These are phyloP conservation scores for Amanita brunnescens DNA, from an alignment of 768 basidiomycete species.

Conservation along the genomic window DNA sequence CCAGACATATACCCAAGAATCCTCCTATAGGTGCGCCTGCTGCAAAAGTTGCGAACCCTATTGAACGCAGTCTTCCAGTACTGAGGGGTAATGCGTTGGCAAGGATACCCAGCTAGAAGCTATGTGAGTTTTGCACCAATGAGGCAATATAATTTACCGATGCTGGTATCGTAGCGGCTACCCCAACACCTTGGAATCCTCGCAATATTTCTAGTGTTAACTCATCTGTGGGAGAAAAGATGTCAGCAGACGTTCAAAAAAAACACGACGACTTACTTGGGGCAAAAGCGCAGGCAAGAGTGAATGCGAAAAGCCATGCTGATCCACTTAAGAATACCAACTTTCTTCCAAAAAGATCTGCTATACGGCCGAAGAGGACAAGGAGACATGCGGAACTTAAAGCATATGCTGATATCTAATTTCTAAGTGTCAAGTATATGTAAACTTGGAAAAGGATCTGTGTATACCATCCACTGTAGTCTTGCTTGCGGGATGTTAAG, in stretches of 20 bases:
- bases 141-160: constrained; percentile 31
- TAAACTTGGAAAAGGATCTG: constrained; percentile 8
- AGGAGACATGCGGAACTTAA: constrained; percentile 71
- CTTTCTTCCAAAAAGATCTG: constrained; percentile 74
- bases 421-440: neutral
- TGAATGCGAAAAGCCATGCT: constrained; percentile 41
- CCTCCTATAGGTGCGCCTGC: constrained; percentile 82
- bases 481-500: constrained; percentile 40
- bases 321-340: constrained; percentile 57
- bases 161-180: constrained; percentile 68
- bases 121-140: neutral
- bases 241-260: neutral
- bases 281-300: constrained; percentile 58
- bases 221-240: constrained; percentile 29
- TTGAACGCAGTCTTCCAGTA: constrained; percentile 50
- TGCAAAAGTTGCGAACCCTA: constrained; percentile 78
- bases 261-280: constrained; percentile 25
- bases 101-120: constrained; percentile 63
- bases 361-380: constrained; percentile 68
- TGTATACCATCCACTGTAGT: constrained; percentile 48
- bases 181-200: constrained; percentile 74
- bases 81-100: constrained; percentile 60
- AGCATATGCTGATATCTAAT: constrained; percentile 45
- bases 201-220: constrained; percentile 62
- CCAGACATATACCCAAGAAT: constrained; percentile 59